phyloP scores from a whole-genome alignment of 371 early-diverging fungal species.

The Mucor racemosus region DNA sequence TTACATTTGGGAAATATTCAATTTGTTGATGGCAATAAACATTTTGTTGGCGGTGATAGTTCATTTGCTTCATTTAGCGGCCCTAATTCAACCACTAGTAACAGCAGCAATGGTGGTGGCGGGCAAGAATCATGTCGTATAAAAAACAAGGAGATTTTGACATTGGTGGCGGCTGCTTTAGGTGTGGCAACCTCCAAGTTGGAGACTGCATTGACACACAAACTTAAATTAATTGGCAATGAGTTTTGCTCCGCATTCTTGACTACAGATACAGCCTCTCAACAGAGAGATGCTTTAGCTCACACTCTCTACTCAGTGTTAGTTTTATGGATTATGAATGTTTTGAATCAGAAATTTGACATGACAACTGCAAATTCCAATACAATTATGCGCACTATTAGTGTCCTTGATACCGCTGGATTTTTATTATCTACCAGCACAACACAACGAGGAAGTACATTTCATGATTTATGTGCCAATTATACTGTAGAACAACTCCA shows the following conservation, averaged over 20 bases:
- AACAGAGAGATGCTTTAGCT: constrained; percentile 74
- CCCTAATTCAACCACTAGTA: not conserved
- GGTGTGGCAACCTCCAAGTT: constrained; percentile 65
- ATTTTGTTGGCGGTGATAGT: not conserved
- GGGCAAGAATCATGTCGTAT: constrained; percentile 53
- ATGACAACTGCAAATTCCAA: constrained; percentile 44
- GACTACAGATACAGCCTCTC: constrained; percentile 66
- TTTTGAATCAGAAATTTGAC: constrained; percentile 68
- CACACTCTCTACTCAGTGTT: constrained; percentile 76
- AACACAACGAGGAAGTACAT: constrained; percentile 34
- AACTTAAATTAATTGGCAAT: constrained; percentile 61
- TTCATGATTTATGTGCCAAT: constrained; percentile 84
- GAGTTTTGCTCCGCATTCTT: constrained; percentile 86
- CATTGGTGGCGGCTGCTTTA: constrained; percentile 77
- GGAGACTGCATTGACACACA: constrained; percentile 71
- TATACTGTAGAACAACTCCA: constrained; percentile 86
- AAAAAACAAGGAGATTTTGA: constrained; percentile 72
- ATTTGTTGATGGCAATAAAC: constrained; percentile 61
- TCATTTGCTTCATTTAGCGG: not conserved
- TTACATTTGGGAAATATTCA: constrained; percentile 77
- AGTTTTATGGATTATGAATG: constrained; percentile 79
- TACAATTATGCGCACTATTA: constrained; percentile 63
- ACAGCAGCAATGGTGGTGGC: constrained; percentile 22
- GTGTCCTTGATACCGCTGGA: constrained; percentile 76
- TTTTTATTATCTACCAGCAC: constrained; percentile 40